phyloP scores from a whole-genome alignment of 2,329 filamentous ascomycete genomes.

The Epichloe gansuensis region DNA sequence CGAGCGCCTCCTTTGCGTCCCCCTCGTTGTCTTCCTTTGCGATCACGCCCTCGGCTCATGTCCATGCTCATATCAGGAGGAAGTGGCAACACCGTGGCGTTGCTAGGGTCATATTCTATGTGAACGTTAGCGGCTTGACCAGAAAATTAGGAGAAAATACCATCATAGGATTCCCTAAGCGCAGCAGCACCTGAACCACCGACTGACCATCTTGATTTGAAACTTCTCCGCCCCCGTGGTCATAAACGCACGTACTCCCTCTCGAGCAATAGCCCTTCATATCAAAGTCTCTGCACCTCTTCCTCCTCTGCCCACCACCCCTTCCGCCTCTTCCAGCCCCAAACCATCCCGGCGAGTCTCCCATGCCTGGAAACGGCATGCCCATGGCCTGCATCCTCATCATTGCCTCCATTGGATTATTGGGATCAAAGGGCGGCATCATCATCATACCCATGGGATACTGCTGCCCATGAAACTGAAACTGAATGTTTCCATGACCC shows the following conservation, averaged over 20 bases:
- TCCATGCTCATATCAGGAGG: conserved; percentile 15
- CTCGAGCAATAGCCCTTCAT: conserved; percentile 59
- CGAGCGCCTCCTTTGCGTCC: conserved; percentile 27
- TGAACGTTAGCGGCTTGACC: neutral
- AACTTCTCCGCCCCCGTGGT: conserved; percentile 38
- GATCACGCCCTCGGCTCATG: conserved; percentile 22
- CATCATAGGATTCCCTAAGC: too few species aligned
- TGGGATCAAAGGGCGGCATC: conserved; percentile 40
- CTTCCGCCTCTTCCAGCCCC: conserved; percentile 7
- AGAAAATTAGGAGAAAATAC: neutral
- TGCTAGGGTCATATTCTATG: conserved; percentile 23
- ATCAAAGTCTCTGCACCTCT: conserved; percentile 58
- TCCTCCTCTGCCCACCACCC: conserved; percentile 16
- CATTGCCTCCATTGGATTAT: conserved; percentile 49
- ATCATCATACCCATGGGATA: conserved; percentile 4
- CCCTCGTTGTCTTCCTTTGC: conserved; percentile 23
- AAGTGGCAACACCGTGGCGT: conserved; percentile 14
- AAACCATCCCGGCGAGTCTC: conserved; percentile 21
- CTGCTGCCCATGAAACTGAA: conserved; percentile 8
- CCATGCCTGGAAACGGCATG: conserved; percentile 27
- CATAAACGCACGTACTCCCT: conserved; percentile 54
- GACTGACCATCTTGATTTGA: conserved; percentile 16
- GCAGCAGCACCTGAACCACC: neutral
- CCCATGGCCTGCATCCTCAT: conserved; percentile 49
- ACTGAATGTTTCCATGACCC: neutral